Conservation (phyloP, 2,329 filamentous ascomycete genomes). For the Fusarium anguioides region DNA sequence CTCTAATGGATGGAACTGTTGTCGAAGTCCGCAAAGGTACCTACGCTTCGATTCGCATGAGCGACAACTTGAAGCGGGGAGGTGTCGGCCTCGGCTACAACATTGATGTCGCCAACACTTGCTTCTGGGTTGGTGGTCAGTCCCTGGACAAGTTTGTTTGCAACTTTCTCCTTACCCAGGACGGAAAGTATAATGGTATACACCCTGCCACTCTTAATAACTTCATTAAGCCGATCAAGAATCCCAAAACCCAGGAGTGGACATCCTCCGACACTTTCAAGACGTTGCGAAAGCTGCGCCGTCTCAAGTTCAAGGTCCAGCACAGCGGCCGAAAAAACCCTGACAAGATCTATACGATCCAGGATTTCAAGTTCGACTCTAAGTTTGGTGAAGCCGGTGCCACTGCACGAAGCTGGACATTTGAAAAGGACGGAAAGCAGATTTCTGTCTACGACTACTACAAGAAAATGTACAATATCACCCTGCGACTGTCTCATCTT, state of each 20-base stretch:
- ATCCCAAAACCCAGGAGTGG: constrained; percentile 39
- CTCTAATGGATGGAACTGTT: constrained; percentile 67
- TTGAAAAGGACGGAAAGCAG: constrained; percentile 62
- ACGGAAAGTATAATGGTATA: constrained; percentile 45
- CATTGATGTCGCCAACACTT: constrained; percentile 89
- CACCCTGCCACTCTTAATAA: constrained; percentile 44
- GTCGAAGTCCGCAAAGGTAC: constrained; percentile 88
- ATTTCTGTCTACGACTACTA: constrained; percentile 67
- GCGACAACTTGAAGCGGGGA: constrained; percentile 61
- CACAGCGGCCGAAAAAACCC: constrained; percentile 60
- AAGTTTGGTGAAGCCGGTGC: constrained; percentile 59
- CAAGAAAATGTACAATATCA: constrained; percentile 62
- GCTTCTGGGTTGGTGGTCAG: constrained; percentile 75
- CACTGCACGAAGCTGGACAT: constrained; percentile 63
- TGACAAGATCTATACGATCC: constrained; percentile 63
- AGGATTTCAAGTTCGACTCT: constrained; percentile 61
- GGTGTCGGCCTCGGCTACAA: constrained; percentile 80
- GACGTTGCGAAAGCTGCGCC: constrained; percentile 63
- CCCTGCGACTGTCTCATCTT: constrained; percentile 59
- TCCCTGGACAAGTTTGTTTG: constrained; percentile 53
- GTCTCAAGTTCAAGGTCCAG: constrained; percentile 66
- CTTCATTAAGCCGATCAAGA: constrained; percentile 51
- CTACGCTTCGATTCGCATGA: constrained; percentile 85
- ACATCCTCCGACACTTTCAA: constrained; percentile 64
- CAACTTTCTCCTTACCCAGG: constrained; percentile 49